A percentile compares a stretch with the other conserved stretches of the same genome.
Conservation (phyloP, 106 monocot species). For the Vanilla planifolia region DNA sequence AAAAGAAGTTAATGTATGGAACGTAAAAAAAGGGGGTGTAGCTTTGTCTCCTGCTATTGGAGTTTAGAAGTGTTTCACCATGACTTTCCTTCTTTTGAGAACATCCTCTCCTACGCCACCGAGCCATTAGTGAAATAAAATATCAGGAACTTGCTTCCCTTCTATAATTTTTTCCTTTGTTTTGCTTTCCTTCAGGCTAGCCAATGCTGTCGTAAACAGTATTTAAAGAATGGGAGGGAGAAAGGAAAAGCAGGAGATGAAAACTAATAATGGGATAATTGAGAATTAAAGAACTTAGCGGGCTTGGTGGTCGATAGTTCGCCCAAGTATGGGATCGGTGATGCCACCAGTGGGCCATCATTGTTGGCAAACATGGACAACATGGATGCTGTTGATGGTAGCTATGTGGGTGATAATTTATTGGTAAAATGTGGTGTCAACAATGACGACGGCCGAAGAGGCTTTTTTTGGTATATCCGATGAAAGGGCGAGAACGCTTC, state of each 20-base stretch:
- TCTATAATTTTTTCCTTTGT: no score
- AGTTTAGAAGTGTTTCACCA: slow-evolving; percentile 4
- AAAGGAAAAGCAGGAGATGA: neutral
- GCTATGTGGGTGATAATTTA: slow-evolving; percentile 26
- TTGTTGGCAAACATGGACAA: slow-evolving; percentile 31
- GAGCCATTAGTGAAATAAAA: neutral
- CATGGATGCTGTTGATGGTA: slow-evolving; percentile 23
- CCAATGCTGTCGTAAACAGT: slow-evolving; percentile 5
- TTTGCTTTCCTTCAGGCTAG: neutral
- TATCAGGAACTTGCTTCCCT: slow-evolving; percentile 4
- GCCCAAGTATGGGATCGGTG: slow-evolving; percentile 10
- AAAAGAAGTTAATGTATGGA: neutral
- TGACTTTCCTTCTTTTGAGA: slow-evolving; percentile 25
- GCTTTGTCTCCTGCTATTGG: slow-evolving; percentile 1
- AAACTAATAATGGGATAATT: neutral
- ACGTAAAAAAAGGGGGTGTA: neutral
- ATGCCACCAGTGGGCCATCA: slow-evolving; percentile 6
- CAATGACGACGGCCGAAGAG: slow-evolving; percentile 50
- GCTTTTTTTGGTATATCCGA: slow-evolving; percentile 79
- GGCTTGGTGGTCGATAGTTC: neutral
- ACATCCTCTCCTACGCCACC: slow-evolving; percentile 5
- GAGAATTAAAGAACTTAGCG: neutral
- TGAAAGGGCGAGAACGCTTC: slow-evolving; percentile 83
- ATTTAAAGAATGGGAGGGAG: neutral
- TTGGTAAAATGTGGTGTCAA: slow-evolving; percentile 27